Evolutionary conservation across 225 moss, liverwort and hornwort genomes (phyloP).

Genomic region (Ulota crispa): DNA sequence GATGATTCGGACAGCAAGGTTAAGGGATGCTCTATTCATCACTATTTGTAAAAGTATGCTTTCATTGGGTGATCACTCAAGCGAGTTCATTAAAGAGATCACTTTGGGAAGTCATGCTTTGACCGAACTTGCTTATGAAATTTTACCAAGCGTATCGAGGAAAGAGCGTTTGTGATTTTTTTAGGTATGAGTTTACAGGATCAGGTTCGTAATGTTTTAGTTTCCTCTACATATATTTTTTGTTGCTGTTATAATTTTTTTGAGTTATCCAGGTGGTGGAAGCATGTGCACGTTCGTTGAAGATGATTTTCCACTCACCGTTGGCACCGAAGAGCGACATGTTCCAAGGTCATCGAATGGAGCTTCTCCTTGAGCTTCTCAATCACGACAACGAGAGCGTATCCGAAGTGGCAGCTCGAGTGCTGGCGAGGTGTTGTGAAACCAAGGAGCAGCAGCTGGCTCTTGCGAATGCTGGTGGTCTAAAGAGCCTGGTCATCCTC

Average conservation of each 20-base stretch:
- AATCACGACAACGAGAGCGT: conserved; percentile 90
- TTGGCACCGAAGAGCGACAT: conserved; percentile 97
- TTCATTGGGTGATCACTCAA: not conserved
- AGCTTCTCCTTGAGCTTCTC: conserved; percentile 81
- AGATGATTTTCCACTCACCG: conserved; percentile 97
- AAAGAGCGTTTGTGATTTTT: not conserved
- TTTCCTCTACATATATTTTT: not conserved
- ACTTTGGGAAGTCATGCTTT: not conserved
- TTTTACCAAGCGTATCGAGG: not conserved
- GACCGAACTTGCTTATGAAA: not conserved
- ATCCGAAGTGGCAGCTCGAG: conserved; percentile 91
- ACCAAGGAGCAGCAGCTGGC: conserved; percentile 85
- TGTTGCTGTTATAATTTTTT: not conserved
- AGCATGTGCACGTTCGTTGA: conserved; percentile 92
- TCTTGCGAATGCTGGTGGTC: conserved; percentile 77
- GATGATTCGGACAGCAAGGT: not conserved
- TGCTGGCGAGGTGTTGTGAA: conserved; percentile 95
- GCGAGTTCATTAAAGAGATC: not conserved
- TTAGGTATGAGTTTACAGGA: not conserved
- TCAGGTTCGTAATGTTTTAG: not conserved
- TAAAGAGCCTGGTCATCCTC: conserved; percentile 77
- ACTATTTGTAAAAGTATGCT: not conserved
- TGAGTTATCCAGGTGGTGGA: conserved; percentile 76
- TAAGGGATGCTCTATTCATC: not conserved
- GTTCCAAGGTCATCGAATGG: conserved; percentile 89